phyloP scores from a whole-genome alignment of 371 early-diverging fungal species.

The Chytridium lagenaria region DNA sequence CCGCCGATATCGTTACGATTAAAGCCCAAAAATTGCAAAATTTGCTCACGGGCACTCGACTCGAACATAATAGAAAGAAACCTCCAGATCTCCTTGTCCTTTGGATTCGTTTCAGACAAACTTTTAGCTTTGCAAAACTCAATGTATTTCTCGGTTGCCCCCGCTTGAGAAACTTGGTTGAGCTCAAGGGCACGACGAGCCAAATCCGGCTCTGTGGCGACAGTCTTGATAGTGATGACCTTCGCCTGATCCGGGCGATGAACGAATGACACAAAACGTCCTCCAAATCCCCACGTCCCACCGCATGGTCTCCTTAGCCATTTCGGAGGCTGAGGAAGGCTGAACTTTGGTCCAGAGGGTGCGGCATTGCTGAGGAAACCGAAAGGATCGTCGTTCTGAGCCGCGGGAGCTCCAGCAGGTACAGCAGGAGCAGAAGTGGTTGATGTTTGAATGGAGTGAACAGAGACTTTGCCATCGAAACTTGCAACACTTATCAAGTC shows the following conservation, averaged over 20 bases:
- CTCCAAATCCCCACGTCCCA: constrained; percentile 90
- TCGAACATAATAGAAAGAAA: constrained; percentile 84
- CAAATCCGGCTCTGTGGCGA: constrained; percentile 71
- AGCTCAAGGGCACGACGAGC: constrained; percentile 66
- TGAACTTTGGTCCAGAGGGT: constrained; percentile 46
- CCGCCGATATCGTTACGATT: constrained; percentile 63
- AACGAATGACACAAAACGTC: constrained; percentile 78
- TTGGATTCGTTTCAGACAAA: constrained; percentile 50
- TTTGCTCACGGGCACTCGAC: constrained; percentile 76
- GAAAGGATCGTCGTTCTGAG: constrained; percentile 74
- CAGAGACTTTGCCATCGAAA: constrained; percentile 84
- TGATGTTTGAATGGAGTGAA: constrained; percentile 77
- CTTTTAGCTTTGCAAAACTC: constrained; percentile 41
- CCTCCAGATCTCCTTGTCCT: constrained; percentile 74
- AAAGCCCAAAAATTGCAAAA: constrained; percentile 86
- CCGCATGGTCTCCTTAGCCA: constrained; percentile 95
- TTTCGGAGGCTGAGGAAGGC: constrained; percentile 88
- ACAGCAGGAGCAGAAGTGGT: constrained; percentile 22
- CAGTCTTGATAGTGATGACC: constrained; percentile 40
- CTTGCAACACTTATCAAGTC: constrained; percentile 84
- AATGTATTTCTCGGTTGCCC: constrained; percentile 30
- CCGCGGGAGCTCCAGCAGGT: constrained; percentile 24
- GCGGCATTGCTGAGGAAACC: constrained; percentile 18
- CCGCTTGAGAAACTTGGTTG: constrained; percentile 24
- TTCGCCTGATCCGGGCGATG: constrained; percentile 47